Conservation (phyloP, 1,284 basidiomycete genomes). For the Trametes versicolor region DNA sequence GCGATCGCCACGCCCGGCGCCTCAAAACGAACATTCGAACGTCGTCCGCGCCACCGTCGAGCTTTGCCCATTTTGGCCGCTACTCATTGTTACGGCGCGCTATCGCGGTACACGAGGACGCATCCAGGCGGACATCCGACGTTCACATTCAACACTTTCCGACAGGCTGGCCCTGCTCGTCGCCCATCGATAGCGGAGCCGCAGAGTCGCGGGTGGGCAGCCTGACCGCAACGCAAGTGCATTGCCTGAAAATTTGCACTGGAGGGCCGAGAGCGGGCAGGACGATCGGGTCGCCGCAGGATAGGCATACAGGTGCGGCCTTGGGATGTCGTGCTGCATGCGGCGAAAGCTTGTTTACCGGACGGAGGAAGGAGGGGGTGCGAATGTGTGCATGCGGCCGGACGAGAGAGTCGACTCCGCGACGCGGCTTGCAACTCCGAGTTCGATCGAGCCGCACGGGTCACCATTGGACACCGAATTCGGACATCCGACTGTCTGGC, state of each 20-base stretch:
- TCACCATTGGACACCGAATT: constrained; percentile 11
- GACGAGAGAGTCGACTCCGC: constrained; percentile 9
- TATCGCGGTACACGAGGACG: constrained; percentile 19
- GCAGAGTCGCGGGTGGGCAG: constrained; percentile 10
- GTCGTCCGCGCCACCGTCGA: not conserved
- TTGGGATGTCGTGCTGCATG: not conserved
- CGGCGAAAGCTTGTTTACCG: not conserved
- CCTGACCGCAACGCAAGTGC: constrained; percentile 11
- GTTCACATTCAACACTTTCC: not conserved
- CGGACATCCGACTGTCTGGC: not conserved
- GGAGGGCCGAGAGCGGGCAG: not conserved
- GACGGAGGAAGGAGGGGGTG: not conserved
- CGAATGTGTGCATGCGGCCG: not conserved
- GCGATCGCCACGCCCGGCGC: not conserved
- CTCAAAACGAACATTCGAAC: not conserved
- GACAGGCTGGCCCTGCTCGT: constrained; percentile 1
- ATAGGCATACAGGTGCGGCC: not conserved
- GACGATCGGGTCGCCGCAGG: not conserved
- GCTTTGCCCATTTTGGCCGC: not conserved
- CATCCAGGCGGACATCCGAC: not conserved
- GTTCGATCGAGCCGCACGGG: constrained; percentile 13
- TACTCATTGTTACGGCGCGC: constrained; percentile 10
- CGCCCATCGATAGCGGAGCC: constrained; percentile 23
- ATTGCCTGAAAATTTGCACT: not conserved
- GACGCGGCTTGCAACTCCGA: constrained; percentile 22